phyloP scores from a whole-genome alignment of 2,329 filamentous ascomycete genomes.

The Teratosphaeria viscida region DNA sequence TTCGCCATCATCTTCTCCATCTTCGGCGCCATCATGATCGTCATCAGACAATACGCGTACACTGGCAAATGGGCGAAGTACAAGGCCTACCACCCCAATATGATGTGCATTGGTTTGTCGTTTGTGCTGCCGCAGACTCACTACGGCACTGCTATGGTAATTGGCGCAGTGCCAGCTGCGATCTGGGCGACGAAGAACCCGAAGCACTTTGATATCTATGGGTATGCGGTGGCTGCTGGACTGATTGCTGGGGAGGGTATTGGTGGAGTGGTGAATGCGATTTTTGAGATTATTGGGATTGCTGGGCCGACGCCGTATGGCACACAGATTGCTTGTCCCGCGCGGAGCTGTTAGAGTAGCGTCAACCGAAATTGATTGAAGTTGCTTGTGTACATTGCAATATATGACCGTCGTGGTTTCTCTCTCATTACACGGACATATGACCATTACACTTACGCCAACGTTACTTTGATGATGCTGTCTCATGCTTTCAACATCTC shows the following conservation, averaged over 20 bases:
- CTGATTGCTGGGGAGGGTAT: slow-evolving; percentile 55
- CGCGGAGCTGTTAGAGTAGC: slow-evolving; percentile 17
- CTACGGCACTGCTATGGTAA: slow-evolving; percentile 49
- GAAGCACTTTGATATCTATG: slow-evolving; percentile 45
- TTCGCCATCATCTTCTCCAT: slow-evolving; percentile 48
- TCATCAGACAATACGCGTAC: slow-evolving; percentile 47
- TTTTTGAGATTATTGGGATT: slow-evolving; percentile 38
- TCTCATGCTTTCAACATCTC: not conserved
- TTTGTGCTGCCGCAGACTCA: slow-evolving; percentile 48
- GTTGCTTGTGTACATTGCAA: too few relatives aligned
- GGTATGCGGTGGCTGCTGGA: slow-evolving; percentile 50
- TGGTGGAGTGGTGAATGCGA: slow-evolving; percentile 52
- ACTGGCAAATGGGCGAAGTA: slow-evolving; percentile 45
- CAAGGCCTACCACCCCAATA: slow-evolving; percentile 49
- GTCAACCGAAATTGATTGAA: not conserved
- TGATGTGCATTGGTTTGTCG: slow-evolving; percentile 50
- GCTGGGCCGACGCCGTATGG: slow-evolving; percentile 32
- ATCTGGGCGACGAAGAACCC: slow-evolving; percentile 46
- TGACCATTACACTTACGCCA: not conserved
- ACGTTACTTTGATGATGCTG: not conserved
- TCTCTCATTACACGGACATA: not conserved
- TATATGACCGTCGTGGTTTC: too few relatives aligned
- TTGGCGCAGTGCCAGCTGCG: slow-evolving; percentile 43
- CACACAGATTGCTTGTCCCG: slow-evolving; percentile 33
- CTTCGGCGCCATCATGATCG: slow-evolving; percentile 41